Base-by-base conservation (phyloP, 225 moss, liverwort and hornwort species). In the Rhytidiadelphus loreus region DNA sequence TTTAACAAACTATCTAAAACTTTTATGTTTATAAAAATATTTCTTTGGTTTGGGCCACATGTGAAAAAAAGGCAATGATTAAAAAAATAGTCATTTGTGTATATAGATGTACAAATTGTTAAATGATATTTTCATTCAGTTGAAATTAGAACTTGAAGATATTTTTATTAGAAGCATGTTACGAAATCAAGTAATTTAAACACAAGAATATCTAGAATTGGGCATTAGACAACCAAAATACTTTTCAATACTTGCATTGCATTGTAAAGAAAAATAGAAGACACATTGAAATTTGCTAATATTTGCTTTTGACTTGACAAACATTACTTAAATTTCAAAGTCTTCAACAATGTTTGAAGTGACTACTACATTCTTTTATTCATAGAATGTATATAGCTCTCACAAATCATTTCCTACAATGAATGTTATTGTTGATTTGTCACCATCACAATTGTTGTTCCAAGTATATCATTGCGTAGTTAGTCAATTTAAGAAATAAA, bases 61-160 rank as follows among this genome's bases (percentile, higher is more conserved):
- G 5, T 30, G 16, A 8, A 63, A 16, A 16, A 63, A 32, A 33
- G 16, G 13, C 8, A 63, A 33, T 33, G 33, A 63, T 32, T 8
- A 32, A 9, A 8, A 32, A 32, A 63, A 63, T 32, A 32, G 4
- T 32, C 2, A 2, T 22, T 22, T n/a, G 7, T 12, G 0, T 2
- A 12, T 68, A 22, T 12, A 68, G 4, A 22, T 2, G 68, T 22
- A 23, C 39, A 23, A 39, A 69, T 39, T 69, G 24, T 39, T 12
- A 24, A 69, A 71, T 16, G 9, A 16, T 43, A 26, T 16, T 43
- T 3, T 26, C 9, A 39, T 24, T 71, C 3, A 9, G 8, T 70
- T 71, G 9, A 43, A 16, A 71, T 8, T 26, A 43, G 16, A 71
- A 43, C 16, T 43, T 28, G 2, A 71, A 71, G 28, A 71, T 28